These are phyloP conservation scores for Leccinum sublutescens DNA, from an alignment of 768 basidiomycete species.

Conservation along the genomic window DNA sequence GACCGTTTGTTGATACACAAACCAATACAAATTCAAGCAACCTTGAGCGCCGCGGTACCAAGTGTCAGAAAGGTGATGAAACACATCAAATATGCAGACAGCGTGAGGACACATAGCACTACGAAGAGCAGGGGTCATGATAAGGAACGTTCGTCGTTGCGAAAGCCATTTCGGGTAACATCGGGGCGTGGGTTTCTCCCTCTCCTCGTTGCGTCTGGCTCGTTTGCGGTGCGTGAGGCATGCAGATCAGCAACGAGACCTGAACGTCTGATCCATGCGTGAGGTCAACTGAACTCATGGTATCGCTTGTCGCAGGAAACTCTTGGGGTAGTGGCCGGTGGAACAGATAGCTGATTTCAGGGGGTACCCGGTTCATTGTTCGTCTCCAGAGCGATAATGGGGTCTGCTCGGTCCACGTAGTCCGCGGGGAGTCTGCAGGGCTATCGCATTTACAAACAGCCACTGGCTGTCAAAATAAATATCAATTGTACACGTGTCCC, in stretches of 20 bases:
- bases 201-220: neutral
- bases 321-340: conserved; percentile 12
- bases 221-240: conserved; percentile 21
- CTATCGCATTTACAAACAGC: conserved; percentile 13
- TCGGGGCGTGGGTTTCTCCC: neutral
- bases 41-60: conserved; percentile 2
- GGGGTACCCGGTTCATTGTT: conserved; percentile 18
- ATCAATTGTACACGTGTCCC: neutral
- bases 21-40: neutral
- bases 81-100: conserved; percentile 11
- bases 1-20: neutral
- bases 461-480: conserved; percentile 21
- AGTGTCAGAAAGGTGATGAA: conserved; percentile 3
- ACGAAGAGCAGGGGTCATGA: conserved; percentile 9
- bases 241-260: conserved; percentile 28
- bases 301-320: neutral
- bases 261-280: conserved; percentile 24
- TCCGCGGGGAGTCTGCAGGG: neutral
- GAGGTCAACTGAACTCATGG: conserved; percentile 2
- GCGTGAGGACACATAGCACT: conserved; percentile 8
- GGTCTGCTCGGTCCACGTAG: conserved; percentile 4
- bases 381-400: conserved; percentile 23
- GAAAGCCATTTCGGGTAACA: conserved; percentile 24
- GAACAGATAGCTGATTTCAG: conserved; percentile 31
- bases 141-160: conserved; percentile 26